Conservation (phyloP, 2,329 filamentous ascomycete genomes). For the Epichloe aotearoae region DNA sequence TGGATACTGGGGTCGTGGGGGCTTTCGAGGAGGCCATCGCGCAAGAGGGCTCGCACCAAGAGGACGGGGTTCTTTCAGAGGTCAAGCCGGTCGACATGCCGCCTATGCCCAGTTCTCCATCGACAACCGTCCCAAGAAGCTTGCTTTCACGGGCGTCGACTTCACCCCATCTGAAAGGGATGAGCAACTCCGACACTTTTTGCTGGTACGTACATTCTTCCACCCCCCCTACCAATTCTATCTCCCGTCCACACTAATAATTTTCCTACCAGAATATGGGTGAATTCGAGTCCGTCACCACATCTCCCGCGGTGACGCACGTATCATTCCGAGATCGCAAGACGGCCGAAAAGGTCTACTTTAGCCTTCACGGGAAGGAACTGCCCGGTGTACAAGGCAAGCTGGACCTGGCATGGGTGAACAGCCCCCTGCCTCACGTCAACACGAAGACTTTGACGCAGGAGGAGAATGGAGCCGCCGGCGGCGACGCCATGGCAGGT, state of each 20-base stretch:
- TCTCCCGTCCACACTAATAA: neutral
- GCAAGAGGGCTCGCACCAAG: conserved; percentile 21
- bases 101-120: conserved; percentile 53
- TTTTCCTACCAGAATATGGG: conserved; percentile 38
- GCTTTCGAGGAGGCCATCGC: conserved; percentile 21
- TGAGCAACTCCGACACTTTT: conserved; percentile 56
- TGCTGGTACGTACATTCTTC: conserved; percentile 41
- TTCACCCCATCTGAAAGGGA: conserved; percentile 50
- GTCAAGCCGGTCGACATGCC: conserved; percentile 35
- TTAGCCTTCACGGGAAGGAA: conserved; percentile 38
- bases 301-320: conserved; percentile 31
- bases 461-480: neutral
- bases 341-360: conserved; percentile 58
- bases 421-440: conserved; percentile 14
- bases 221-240: neutral
- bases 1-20: conserved; percentile 23
- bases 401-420: conserved; percentile 53
- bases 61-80: conserved; percentile 26
- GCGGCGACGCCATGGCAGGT: conserved; percentile 15
- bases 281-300: conserved; percentile 46
- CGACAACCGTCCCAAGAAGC: conserved; percentile 60
- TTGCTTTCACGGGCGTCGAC: conserved; percentile 51
- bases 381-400: conserved; percentile 50
- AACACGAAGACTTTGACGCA: conserved; percentile 5
- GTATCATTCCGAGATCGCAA: conserved; percentile 55